These are phyloP conservation scores for Fusarium fujikuroi DNA, from an alignment of 2,329 filamentous ascomycete species.

Conservation along the genomic window DNA sequence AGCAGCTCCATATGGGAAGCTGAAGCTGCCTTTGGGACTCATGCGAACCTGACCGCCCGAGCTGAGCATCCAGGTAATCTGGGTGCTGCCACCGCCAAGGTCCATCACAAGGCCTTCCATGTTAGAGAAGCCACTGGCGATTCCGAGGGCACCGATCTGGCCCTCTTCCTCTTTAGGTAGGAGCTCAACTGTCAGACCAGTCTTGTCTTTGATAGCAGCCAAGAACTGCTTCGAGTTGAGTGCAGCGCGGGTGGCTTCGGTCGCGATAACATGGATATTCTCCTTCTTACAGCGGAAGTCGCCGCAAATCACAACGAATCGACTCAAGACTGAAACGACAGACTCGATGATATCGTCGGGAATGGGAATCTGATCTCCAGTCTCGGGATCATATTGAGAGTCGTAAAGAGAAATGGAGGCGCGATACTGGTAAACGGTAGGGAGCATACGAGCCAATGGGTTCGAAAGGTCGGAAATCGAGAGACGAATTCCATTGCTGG, in stretches of 20 bases:
- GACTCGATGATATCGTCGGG: constrained; percentile 43
- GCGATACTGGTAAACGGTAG: constrained; percentile 52
- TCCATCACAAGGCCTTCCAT: constrained; percentile 78
- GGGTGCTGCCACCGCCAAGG: constrained; percentile 75
- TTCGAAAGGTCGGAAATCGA: constrained; percentile 63
- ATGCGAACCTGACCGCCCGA: constrained; percentile 60
- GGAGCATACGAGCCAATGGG: constrained; percentile 69
- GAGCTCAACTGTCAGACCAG: constrained; percentile 69
- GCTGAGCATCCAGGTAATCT: constrained; percentile 73
- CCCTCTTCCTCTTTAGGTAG: constrained; percentile 75
- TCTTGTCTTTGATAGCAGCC: constrained; percentile 60
- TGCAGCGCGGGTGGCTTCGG: constrained; percentile 48
- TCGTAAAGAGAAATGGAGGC: constrained; percentile 49
- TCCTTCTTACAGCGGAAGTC: constrained; percentile 43
- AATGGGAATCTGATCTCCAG: constrained; percentile 47
- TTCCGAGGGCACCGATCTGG: constrained; percentile 71
- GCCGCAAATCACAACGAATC: constrained; percentile 45
- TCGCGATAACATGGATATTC: constrained; percentile 47
- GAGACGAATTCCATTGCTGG: constrained; percentile 77
- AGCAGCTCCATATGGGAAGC: constrained; percentile 76
- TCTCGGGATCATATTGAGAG: constrained; percentile 47
- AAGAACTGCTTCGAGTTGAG: constrained; percentile 46
- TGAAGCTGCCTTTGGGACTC: constrained; percentile 66
- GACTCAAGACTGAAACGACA: constrained; percentile 43
- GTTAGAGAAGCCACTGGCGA: constrained; percentile 70